phyloP scores from a whole-genome alignment of 805 yeast genomes.

The Candida gorgasii region DNA sequence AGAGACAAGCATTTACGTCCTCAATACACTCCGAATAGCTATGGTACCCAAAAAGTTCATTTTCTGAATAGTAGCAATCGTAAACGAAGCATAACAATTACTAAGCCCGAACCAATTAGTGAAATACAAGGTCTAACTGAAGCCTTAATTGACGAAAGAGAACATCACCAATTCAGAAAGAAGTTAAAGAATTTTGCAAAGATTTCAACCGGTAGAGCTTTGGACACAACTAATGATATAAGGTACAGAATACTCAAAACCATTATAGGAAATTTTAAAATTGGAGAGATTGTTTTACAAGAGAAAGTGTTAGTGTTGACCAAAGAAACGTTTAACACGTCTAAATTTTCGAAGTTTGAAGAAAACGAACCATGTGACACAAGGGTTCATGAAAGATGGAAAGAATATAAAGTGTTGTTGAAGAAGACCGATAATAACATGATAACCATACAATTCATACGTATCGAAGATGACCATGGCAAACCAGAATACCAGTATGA shows the following conservation, averaged over 20 bases:
- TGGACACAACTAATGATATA: constrained; percentile 18
- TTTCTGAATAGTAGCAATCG: background rate
- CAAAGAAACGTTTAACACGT: constrained; percentile 31
- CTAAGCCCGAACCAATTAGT: constrained; percentile 25
- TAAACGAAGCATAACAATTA: constrained; percentile 12
- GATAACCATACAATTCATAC: constrained; percentile 62
- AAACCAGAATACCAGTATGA: constrained; percentile 24
- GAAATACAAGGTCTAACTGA: constrained; percentile 11
- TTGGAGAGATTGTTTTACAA: constrained; percentile 64
- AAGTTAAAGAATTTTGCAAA: constrained; percentile 26
- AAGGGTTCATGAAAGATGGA: constrained; percentile 70
- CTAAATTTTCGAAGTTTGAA: constrained; percentile 27
- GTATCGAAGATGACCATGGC: constrained; percentile 31
- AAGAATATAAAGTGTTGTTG: constrained; percentile 72
- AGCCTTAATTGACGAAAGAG: constrained; percentile 10
- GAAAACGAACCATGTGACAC: constrained; percentile 56
- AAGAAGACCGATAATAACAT: constrained; percentile 55
- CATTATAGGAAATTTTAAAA: constrained; percentile 32
- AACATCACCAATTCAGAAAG: constrained; percentile 14
- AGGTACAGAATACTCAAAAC: constrained; percentile 20
- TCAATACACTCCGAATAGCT: too few relatives aligned
- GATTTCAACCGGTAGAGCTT: constrained; percentile 25
- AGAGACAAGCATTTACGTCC: too few relatives aligned
- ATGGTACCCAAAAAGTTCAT: background rate
- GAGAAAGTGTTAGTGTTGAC: constrained; percentile 72